Conservation (phyloP, 1,284 basidiomycete species). For the Rhodotorula mucilaginosa region DNA sequence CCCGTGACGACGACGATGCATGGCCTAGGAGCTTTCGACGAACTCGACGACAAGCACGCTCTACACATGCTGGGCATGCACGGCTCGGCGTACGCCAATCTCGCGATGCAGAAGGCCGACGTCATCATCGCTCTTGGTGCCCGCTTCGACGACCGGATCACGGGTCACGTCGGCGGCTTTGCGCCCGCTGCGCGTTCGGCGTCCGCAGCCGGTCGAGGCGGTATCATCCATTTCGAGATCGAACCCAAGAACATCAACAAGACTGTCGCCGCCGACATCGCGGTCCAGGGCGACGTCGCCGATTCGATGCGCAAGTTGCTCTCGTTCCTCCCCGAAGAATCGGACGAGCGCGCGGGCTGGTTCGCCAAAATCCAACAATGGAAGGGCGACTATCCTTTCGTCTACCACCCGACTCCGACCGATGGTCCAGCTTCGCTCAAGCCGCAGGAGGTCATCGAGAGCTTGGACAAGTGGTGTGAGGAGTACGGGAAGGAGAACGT, state of each 20-base stretch:
- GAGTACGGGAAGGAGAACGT: conserved; percentile 79
- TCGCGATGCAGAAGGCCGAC: conserved; percentile 96
- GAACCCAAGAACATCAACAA: conserved; percentile 99
- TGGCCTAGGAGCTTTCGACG: conserved; percentile 93
- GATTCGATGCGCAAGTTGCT: conserved; percentile 77
- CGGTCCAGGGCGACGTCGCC: conserved; percentile 89
- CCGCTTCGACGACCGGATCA: conserved; percentile 97
- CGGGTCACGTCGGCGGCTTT: conserved; percentile 84
- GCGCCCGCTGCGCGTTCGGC: conserved; percentile 87
- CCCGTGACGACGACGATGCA: conserved; percentile 96
- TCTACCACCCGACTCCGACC: conserved; percentile 66
- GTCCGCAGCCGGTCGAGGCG: conserved; percentile 79
- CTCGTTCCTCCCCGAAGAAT: conserved; percentile 63
- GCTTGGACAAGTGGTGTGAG: conserved; percentile 67
- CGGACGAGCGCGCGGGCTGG: conserved; percentile 69
- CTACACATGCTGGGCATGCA: conserved; percentile 99
- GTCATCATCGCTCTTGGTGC: conserved; percentile 95
- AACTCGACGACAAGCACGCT: conserved; percentile 71
- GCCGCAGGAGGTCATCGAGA: conserved; percentile 95
- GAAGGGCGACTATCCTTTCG: conserved; percentile 90
- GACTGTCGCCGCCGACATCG: conserved; percentile 90
- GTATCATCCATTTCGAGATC: conserved; percentile 99
- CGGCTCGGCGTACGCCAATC: conserved; percentile 93
- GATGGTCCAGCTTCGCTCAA: conserved; percentile 69
- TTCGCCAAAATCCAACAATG: conserved; percentile 74